Base-by-base conservation (phyloP, 2,329 filamentous ascomycete species). In the Cyphellophora europaea region DNA sequence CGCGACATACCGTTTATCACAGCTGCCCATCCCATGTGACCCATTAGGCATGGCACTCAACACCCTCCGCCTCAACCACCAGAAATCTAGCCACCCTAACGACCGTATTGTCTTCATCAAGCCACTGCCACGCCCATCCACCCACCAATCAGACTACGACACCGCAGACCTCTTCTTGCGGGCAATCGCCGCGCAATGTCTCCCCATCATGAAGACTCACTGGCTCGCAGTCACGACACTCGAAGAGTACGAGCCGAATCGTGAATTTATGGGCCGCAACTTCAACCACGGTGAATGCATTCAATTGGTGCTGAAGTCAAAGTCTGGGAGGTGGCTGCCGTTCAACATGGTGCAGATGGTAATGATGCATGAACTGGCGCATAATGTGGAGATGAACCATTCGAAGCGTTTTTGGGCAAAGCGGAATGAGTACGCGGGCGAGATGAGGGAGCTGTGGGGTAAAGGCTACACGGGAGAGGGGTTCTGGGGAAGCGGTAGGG, bases 371-470 rank as follows among this genome's bases (percentile, higher is more conserved):
- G 84, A 91, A 52, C 65, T 93, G 18, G 85, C 85, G 3, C 85
- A 93, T 56, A 88, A 82, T 67, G 82, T 84, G 56, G 80, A 93
- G 54, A 93, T 93, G 87, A 93, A 93, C 55, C 86, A 93, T 54
- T 81, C 77, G 2, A 71, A 74, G 36, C 76, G 74, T 2, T 93
- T 93, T 51, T 93, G 86, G 85, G 71, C 72, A 6, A 79, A 88
- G 12, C 67, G 85, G 30, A 82, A 91, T 55, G 61, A 66, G 27
- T 91, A 82, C 52, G 79, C 82, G 2, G 68, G 67, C 6, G 72
- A 85, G 36, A 77, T 93, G 72, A 73, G 77, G 43, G 66, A 48
- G 2, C 62, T 93, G 2, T 91, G 84, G 82, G 56, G 56, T 1
- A 73, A 69, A 36, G 67, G 67, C 1, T 93, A 91, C 52, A 80